Base-by-base conservation (phyloP, 768 basidiomycete species). In the Xanthoconium purpureum region DNA sequence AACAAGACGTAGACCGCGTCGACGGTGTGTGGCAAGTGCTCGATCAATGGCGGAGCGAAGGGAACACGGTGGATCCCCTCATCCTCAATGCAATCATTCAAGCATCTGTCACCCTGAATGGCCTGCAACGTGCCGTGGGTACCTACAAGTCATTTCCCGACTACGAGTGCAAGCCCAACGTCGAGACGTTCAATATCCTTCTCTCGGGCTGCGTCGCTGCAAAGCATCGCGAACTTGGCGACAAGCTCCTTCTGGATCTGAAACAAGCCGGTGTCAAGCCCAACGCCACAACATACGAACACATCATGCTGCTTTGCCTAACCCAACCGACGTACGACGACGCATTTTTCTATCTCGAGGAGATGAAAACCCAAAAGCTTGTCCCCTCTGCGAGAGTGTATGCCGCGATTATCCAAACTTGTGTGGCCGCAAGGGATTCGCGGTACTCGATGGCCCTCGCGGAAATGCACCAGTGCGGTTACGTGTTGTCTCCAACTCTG, bases 261-360 rank as follows among this genome's bases (percentile, higher is more conserved):
- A 84, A 83, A 64, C 73, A 79, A 29, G 75, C 75, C 12, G 74
- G 74, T 35, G 64, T 91, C 57, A 73, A 74, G 52, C 83, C 85
- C 17, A 77, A 91, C 66, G 69, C 72, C 38, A 72, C 74, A 30
- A 90, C 86, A 3, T 92, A 85, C 69, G 81, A 85, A 63, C 76
- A 78, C 33, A 78, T 93, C 72, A 81, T 94, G 57, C 60, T 74
- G 12, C 79, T 94, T 5, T 88, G 84, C 65, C 78, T 94, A 14
- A 84, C 84, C 0, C 87, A 89, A 64, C 70, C 80, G 9, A 77
- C 74, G 3, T 95, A 92, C 70, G 91, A 94, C 65, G 90, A 92
- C 58, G 90, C 91, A 0, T 94, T 94, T 73, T 86, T 84, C 66
- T 93, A 91, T 71, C 78, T 96, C 33, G 91, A 94, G 68, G 88